These are phyloP conservation scores for Talaromyces thailandensis DNA, from an alignment of 495 filamentous ascomycete genomes.

Conservation along the genomic window DNA sequence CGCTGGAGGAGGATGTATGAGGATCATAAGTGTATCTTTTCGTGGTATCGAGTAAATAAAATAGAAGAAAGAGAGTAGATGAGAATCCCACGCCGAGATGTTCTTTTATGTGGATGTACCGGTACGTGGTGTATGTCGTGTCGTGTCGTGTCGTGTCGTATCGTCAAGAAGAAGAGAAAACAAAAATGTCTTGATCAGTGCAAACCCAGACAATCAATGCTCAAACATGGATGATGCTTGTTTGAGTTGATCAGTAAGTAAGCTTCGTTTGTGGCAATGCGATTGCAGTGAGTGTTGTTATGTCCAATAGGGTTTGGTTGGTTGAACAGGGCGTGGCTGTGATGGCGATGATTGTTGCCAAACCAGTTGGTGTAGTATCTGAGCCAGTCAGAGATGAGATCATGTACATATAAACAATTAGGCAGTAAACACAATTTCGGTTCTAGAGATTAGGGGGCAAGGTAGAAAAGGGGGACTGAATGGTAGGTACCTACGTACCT, in stretches of 20 bases:
- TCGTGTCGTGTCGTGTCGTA: neutral
- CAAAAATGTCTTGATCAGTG: neutral
- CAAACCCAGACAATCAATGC: neutral
- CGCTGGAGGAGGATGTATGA: slow-evolving; percentile 39
- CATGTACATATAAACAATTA: neutral
- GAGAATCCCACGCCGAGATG: neutral
- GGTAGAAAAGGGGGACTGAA: neutral
- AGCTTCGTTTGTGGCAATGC: neutral
- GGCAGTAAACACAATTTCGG: neutral
- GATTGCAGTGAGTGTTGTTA: too few species aligned
- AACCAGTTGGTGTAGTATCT: neutral
- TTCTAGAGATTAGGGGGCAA: neutral
- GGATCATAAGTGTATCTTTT: slow-evolving; percentile 42
- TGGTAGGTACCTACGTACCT: neutral
- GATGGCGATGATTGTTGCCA: neutral
- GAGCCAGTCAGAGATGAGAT: neutral
- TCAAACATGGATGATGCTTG: neutral
- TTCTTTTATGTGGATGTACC: neutral
- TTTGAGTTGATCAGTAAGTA: neutral
- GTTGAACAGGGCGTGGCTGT: neutral
- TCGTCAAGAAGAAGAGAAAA: neutral
- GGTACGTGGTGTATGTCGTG: neutral
- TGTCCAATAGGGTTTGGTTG: neutral
- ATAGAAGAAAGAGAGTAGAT: neutral
- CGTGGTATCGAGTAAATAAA: neutral